Evolutionary conservation across 2,329 filamentous ascomycete species (phyloP).

Genomic region (Ophiognomonia clavigignenti-juglandacearum): DNA sequence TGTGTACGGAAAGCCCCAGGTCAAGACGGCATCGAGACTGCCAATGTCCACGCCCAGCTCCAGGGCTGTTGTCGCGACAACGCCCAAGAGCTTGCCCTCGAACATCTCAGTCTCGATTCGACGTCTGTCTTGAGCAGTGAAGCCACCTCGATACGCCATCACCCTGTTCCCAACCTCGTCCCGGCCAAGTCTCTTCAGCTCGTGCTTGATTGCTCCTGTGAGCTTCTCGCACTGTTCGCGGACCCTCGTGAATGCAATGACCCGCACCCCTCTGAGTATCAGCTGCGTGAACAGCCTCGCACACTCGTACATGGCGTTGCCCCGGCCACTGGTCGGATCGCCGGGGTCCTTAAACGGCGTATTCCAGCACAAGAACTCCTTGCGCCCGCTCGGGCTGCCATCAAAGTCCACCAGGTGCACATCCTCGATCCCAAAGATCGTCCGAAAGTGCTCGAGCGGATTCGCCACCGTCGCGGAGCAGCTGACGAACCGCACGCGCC

Average conservation of each 20-base stretch:
- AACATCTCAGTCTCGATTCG: slow-evolving; percentile 96
- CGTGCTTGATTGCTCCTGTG: slow-evolving; percentile 71
- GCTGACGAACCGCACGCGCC: slow-evolving; percentile 81
- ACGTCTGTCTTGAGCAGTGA: slow-evolving; percentile 84
- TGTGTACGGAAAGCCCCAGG: slow-evolving; percentile 90
- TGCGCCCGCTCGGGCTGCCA: slow-evolving; percentile 84
- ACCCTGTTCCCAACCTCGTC: slow-evolving; percentile 72
- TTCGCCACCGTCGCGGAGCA: slow-evolving; percentile 97
- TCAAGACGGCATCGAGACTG: slow-evolving; percentile 86
- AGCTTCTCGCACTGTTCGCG: slow-evolving; percentile 85
- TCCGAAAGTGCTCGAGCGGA: slow-evolving; percentile 83
- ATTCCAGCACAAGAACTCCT: slow-evolving; percentile 98
- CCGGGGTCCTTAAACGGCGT: slow-evolving; percentile 87
- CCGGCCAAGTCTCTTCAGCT: slow-evolving; percentile 68
- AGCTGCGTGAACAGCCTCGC: slow-evolving; percentile 87
- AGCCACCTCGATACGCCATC: slow-evolving; percentile 94
- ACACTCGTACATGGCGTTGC: slow-evolving; percentile 78
- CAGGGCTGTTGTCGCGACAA: slow-evolving; percentile 88
- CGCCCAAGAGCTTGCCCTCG: slow-evolving; percentile 85
- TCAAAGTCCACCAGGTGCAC: slow-evolving; percentile 84
- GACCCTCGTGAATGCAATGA: slow-evolving; percentile 89
- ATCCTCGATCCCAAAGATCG: slow-evolving; percentile 83
- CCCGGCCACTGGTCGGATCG: slow-evolving; percentile 81
- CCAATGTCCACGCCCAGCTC: slow-evolving; percentile 96
- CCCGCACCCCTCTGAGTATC: slow-evolving; percentile 79